phyloP scores from a whole-genome alignment of 306 rosid genomes.

The Quercus gilva region DNA sequence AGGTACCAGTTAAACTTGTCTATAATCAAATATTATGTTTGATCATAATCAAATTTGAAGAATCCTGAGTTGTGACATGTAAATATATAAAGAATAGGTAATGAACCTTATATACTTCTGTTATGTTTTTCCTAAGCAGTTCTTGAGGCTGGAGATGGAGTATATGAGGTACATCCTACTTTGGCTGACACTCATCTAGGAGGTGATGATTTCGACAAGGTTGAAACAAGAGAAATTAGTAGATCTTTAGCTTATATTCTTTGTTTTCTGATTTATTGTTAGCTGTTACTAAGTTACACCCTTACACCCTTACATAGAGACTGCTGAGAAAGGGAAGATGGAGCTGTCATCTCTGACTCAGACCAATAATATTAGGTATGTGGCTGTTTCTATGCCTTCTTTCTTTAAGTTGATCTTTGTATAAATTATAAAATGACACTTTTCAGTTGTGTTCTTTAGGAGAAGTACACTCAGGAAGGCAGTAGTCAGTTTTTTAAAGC shows the following conservation, averaged over 20 bases:
- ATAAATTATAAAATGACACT: too few relatives aligned
- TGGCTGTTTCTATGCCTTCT: background rate
- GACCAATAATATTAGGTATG: conserved; percentile 75
- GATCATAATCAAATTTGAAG: too few relatives aligned
- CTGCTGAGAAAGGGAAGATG: conserved; percentile 93
- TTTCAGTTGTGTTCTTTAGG: too few relatives aligned
- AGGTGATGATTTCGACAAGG: conserved; percentile 97
- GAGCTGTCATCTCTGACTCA: conserved; percentile 89
- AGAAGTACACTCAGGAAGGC: too few relatives aligned
- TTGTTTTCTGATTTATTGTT: background rate
- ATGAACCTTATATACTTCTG: background rate
- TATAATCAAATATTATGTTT: too few relatives aligned
- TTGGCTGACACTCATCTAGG: conserved; percentile 97
- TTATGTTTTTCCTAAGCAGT: conserved; percentile 30
- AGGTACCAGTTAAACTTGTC: too few relatives aligned
- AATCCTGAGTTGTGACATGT: too few relatives aligned
- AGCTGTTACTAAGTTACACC: background rate
- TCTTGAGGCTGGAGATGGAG: conserved; percentile 95
- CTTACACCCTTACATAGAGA: conserved; percentile 45
- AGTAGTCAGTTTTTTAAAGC: too few relatives aligned
- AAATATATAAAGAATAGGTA: too few relatives aligned
- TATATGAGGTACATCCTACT: conserved; percentile 86
- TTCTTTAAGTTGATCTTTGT: background rate
- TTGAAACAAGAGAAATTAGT: conserved; percentile 1
- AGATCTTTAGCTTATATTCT: background rate